Evolutionary conservation across 108 stramenopile species (phyloP), one percentile per base, ranked within the genome.

Genomic region (Cyclotella sp.): DNA sequence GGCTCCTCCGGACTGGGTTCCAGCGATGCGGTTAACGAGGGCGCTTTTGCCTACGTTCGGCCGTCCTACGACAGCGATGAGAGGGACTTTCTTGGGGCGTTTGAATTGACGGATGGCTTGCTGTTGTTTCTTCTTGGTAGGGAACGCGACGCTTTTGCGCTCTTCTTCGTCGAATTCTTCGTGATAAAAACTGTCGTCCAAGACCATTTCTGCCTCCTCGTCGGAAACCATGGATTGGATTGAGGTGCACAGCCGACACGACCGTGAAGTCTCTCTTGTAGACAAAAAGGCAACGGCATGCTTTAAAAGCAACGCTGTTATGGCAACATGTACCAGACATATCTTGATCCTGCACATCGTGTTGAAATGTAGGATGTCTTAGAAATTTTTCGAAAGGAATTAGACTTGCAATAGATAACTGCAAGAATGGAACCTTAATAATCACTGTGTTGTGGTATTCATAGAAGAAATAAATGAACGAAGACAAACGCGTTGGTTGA

Each of bases 31-130:
- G 87, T 99, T 99, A 3, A 98, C 93, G 28, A 98, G 86, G 34
- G 96, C 96, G 42, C 83, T 85, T 79, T 99, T 99, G 13, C 99
- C 98, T n/a, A 99, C 99, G 76, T 99, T 99, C 45, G 99, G 99
- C 42, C 99, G 76, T 27, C 99, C 99, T 5, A 99, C 77, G 49
- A 99, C 89, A 10, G 97, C 96, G 52, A 99, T 93, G 24, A 92
- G 73, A 2, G 95, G 95, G 40, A 89, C 87, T 67, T 90, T 92
- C 75, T 90, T 88, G 73, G 73, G 75, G 43, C 81, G 77, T 42
- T 80, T 79, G 64, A 72, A 72, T 22, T 83, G 82, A 40, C 89
- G 86, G 52, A 87, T 81, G n/a, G 89, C 83, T 49, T 72, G 70
- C 30, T 73, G 61, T 49, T 24, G 16, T 47, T 49, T 72, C 19